Evolutionary conservation across 202 grass and related monocot genomes (phyloP).

Genomic region (Schoenoplectus tabernaemontani): DNA sequence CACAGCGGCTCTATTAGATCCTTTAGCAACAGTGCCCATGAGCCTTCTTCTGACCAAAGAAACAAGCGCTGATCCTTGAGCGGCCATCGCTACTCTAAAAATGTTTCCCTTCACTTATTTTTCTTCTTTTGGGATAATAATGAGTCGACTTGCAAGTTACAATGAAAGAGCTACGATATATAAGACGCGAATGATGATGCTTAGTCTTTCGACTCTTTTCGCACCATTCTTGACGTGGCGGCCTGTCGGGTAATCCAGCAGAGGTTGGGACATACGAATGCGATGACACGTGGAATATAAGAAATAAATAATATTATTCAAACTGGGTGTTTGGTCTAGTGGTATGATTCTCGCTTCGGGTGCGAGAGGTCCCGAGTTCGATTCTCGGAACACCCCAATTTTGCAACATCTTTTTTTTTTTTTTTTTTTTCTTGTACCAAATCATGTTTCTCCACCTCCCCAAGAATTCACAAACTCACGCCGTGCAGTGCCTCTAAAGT

Average conservation of each 20-base stretch:
- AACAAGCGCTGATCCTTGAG: not conserved
- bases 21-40: conserved; percentile 35
- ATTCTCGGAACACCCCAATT: conserved; percentile 28
- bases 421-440: not conserved
- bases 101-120: not conserved
- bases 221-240: not conserved
- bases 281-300: not conserved
- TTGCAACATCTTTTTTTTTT: not conserved
- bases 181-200: not conserved
- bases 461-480: too few relatives aligned
- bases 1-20: conserved; percentile 28
- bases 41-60: conserved; percentile 1
- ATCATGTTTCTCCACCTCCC: not conserved
- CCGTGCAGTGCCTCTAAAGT: too few relatives aligned
- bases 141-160: not conserved
- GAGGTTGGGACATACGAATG: not conserved
- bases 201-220: too few relatives aligned
- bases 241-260: not conserved
- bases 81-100: not conserved
- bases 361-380: conserved; percentile 35
- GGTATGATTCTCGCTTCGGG: conserved; percentile 41
- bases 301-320: not conserved
- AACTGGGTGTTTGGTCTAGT: conserved; percentile 27
- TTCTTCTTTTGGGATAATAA: not conserved
- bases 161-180: not conserved